phyloP scores from a whole-genome alignment of 2,329 filamentous ascomycete species.

The Lecanicillium sp. region DNA sequence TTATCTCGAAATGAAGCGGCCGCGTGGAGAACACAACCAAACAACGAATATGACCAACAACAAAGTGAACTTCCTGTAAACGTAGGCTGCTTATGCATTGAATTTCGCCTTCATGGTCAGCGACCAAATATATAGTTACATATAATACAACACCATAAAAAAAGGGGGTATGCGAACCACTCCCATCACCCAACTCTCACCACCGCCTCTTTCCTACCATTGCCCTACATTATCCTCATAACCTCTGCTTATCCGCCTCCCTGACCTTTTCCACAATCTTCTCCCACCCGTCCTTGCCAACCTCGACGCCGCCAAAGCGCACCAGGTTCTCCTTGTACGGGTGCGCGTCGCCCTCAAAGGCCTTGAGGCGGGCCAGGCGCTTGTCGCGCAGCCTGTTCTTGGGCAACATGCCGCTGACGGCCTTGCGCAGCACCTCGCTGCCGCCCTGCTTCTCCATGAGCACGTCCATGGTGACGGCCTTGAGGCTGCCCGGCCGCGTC shows the following conservation, averaged over 20 bases:
- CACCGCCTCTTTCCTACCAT: too few relatives aligned
- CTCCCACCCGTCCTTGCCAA: constrained; percentile 47
- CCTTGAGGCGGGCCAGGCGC: constrained; percentile 82
- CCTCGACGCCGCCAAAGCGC: constrained; percentile 55
- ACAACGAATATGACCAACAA: too few relatives aligned
- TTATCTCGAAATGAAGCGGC: too few relatives aligned
- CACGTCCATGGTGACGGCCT: constrained; percentile 86
- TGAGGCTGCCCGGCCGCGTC: constrained; percentile 79
- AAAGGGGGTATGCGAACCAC: too few relatives aligned
- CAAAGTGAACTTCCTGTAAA: too few relatives aligned
- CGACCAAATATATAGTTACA: too few relatives aligned
- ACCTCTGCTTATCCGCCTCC: constrained; percentile 38
- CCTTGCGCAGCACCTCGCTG: constrained; percentile 81
- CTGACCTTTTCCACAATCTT: constrained; percentile 42
- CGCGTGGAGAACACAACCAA: too few relatives aligned
- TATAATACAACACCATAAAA: too few relatives aligned
- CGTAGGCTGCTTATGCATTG: too few relatives aligned
- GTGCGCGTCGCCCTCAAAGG: constrained; percentile 86
- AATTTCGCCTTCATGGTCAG: too few relatives aligned
- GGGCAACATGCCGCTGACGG: constrained; percentile 93
- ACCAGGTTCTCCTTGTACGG: constrained; percentile 88
- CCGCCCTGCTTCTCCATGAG: constrained; percentile 94
- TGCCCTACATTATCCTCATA: constrained; percentile 28
- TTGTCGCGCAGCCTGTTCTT: constrained; percentile 92
- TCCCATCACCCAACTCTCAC: too few relatives aligned